Evolutionary conservation across 2,329 filamentous ascomycete species (phyloP).

Genomic region (Hirsutella minnesotensis): DNA sequence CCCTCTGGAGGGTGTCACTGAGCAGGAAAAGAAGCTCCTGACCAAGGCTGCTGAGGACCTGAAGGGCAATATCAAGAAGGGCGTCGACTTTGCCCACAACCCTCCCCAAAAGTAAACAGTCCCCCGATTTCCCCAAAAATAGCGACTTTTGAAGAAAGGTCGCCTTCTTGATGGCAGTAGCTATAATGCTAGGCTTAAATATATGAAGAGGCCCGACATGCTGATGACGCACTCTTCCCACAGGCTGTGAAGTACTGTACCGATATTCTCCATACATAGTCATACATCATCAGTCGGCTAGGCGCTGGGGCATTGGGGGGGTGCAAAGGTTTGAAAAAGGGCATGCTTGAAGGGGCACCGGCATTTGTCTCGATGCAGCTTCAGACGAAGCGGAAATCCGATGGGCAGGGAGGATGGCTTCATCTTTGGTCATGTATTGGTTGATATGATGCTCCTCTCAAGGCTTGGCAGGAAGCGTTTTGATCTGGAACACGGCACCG

Average conservation of each 20-base stretch:
- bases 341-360: background rate
- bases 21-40: slow-evolving; percentile 82
- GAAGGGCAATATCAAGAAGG: slow-evolving; percentile 90
- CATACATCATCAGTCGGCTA: background rate
- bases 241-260: slow-evolving; percentile 23
- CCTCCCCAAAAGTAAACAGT: slow-evolving; percentile 71
- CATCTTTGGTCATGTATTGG: background rate
- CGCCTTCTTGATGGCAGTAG: slow-evolving; percentile 16
- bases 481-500: slow-evolving; percentile 88
- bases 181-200: slow-evolving; percentile 22
- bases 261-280: slow-evolving; percentile 2
- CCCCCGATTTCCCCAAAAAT: slow-evolving; percentile 13
- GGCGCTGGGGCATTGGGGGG: background rate
- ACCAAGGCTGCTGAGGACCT: slow-evolving; percentile 64
- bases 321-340: background rate
- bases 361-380: background rate
- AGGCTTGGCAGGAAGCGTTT: slow-evolving; percentile 60
- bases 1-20: slow-evolving; percentile 63
- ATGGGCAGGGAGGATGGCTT: background rate
- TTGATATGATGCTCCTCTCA: slow-evolving; percentile 19
- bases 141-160: slow-evolving; percentile 13
- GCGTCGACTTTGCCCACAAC: slow-evolving; percentile 79
- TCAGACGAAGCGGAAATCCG: background rate
- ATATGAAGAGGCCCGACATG: slow-evolving; percentile 20
- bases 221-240: slow-evolving; percentile 22